Evolutionary conservation across 2,329 filamentous ascomycete genomes (phyloP), one percentile per base, ranked within the genome.

Genomic region (Monilinia laxa): DNA sequence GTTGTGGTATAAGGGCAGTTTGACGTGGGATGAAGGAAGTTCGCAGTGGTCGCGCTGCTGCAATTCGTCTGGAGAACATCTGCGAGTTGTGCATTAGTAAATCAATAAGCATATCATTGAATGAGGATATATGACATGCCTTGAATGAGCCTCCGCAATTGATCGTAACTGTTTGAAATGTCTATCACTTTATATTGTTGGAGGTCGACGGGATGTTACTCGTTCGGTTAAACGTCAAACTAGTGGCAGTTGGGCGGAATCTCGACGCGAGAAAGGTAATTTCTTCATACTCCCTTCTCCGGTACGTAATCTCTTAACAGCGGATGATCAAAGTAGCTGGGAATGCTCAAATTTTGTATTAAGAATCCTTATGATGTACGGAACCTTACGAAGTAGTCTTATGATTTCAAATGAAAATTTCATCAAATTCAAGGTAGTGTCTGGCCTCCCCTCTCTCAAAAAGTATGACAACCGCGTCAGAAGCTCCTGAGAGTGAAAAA

Each of bases 1-100:
- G 84, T 73, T 82, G 83, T 75, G 88, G 86, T 69, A 82, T 76
- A 69, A 83, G 78, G 63, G 85, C 82, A 42, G 85, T 77, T 76
- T 81, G 81, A 77, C 81, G 81, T 73, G 79, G 76, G 68, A 80
- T 77, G 64, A 80, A 76, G 67, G 78, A 79, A 75, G 81, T 80
- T 73, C 81, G 80, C 75, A 81, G 72, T 71, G 79, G 78, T 73
- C 80, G 77, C 68, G 80, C 81, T 79, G 83, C 83, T 74, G 79
- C 81, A 78, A 88, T 79, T 80, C 84, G 83, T 79, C 82, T 82
- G 71, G 83, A 80, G 77, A 88, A 81, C 86, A 89, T 88, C 85
- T 88, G 53, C 38, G 12, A 57, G 25, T 45, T 53, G 40, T 67
- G 71, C 6, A 45, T 65, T n/a, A 62, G 47, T 5, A 60, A 45